phyloP scores from a whole-genome alignment of 1,284 basidiomycete genomes.

The Heterobasidion parviporum region DNA sequence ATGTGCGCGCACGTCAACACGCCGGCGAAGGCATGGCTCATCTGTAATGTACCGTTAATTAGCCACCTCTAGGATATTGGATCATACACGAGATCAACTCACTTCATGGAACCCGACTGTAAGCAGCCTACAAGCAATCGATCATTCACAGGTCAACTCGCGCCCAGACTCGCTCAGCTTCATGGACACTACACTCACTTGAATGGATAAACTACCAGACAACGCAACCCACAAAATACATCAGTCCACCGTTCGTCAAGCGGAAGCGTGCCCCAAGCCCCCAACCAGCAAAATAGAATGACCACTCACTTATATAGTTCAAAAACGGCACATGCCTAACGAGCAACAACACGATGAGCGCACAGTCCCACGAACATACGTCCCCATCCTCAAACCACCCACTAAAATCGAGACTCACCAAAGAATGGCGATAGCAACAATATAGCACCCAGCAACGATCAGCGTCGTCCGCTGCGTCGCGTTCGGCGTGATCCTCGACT shows the following conservation, averaged over 20 bases:
- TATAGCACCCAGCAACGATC: slow-evolving; percentile 69
- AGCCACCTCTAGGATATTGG: background rate
- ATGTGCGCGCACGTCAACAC: slow-evolving; percentile 89
- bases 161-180: slow-evolving; percentile 1
- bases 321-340: slow-evolving; percentile 72
- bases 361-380: background rate
- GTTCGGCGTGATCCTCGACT: slow-evolving; percentile 47
- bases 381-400: background rate
- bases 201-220: slow-evolving; percentile 78
- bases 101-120: slow-evolving; percentile 91
- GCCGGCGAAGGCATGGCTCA: slow-evolving; percentile 78
- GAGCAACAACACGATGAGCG: background rate
- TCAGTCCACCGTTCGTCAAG: too few relatives aligned
- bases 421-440: slow-evolving; percentile 64
- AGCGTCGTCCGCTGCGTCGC: slow-evolving; percentile 68
- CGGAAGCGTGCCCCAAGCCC: background rate
- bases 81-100: slow-evolving; percentile 13
- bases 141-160: slow-evolving; percentile 1
- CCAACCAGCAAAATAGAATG: background rate
- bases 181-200: slow-evolving; percentile 46
- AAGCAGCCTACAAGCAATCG: slow-evolving; percentile 39
- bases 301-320: slow-evolving; percentile 57
- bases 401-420: slow-evolving; percentile 39
- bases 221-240: background rate
- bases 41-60: slow-evolving; percentile 33